Evolutionary conservation across 164 flowering plant species (phyloP), one percentile per base, ranked within the genome.

Genomic region (Taxillus chinensis): DNA sequence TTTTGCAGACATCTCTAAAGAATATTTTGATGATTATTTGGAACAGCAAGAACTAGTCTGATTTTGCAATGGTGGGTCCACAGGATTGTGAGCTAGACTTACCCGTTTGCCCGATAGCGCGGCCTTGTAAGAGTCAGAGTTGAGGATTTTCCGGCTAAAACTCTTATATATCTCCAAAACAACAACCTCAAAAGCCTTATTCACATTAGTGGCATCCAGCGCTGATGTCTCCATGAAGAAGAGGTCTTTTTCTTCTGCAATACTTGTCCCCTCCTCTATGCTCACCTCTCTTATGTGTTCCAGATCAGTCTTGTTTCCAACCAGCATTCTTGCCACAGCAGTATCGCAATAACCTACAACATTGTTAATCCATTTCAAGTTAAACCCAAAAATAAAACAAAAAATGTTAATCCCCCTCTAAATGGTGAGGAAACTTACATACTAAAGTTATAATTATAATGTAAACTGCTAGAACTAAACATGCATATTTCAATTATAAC

Each of bases 201-300:
- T 71, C 13, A 79, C 83, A 49, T 79, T 79, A 10, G 77, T 77
- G 2, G 80, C 66, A 53, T 79, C 83, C 4, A 77, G 60, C 5
- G 83, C 83, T 49, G 83, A 79, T 38, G 83, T 79, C 67, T 79
- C 83, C 69, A 79, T 66, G 68, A 79, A 79, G 57, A 77, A 72
- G 64, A 79, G 61, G 10, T 79, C 79, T 67, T 79, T 75, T 40
- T 53, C 61, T 71, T 79, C 83, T 3, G 83, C 83, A 2, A 77
- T 71, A 27, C 54, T 72, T 49, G 64, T 71, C 11, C 77, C 83
- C 39, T 71, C 74, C 59, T 78, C 82, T 5, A 59, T 38, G 39
- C 77, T 76, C 45, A 80, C 78, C 16, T 76, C 79, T 65, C 84
- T 75, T 0, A 78, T 76, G 16, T 75, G 57, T 41, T 80, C 84